These are phyloP conservation scores for Knufia petricola DNA, from an alignment of 2,329 filamentous ascomycete species.

Conservation along the genomic window DNA sequence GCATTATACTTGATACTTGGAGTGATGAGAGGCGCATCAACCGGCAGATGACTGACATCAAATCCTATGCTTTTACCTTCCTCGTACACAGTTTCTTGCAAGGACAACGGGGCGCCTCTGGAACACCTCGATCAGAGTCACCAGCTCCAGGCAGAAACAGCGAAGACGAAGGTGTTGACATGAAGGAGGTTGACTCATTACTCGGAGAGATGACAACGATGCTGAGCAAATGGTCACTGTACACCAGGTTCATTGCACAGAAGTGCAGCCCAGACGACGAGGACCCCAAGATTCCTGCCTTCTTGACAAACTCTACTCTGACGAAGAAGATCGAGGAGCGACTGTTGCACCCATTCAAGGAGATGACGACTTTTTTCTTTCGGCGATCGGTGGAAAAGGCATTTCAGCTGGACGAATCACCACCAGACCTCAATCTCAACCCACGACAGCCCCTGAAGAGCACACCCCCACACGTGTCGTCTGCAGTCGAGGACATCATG, in stretches of 20 bases:
- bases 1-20: constrained; percentile 93
- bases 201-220: constrained; percentile 84
- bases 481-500: constrained; percentile 97
- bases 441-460: constrained; percentile 60
- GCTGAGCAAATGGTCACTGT: constrained; percentile 87
- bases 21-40: constrained; percentile 78
- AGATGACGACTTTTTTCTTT: constrained; percentile 94
- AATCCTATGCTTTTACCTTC: constrained; percentile 96
- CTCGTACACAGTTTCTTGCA: constrained; percentile 87
- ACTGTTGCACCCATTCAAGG: constrained; percentile 72
- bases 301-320: constrained; percentile 70
- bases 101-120: constrained; percentile 51
- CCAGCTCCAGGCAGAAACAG: constrained; percentile 61
- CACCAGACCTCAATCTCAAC: constrained; percentile 67
- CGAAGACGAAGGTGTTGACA: constrained; percentile 88
- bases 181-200: constrained; percentile 87
- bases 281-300: constrained; percentile 56
- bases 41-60: constrained; percentile 83
- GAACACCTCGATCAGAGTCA: constrained; percentile 62
- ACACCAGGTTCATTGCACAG: constrained; percentile 75
- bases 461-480: constrained; percentile 83
- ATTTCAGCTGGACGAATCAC: constrained; percentile 89
- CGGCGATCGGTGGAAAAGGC: constrained; percentile 92
- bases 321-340: constrained; percentile 66
- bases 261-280: constrained; percentile 63